Conservation (phyloP, 192 early-diverging fungal genomes). For the Thamnidium elegans region DNA sequence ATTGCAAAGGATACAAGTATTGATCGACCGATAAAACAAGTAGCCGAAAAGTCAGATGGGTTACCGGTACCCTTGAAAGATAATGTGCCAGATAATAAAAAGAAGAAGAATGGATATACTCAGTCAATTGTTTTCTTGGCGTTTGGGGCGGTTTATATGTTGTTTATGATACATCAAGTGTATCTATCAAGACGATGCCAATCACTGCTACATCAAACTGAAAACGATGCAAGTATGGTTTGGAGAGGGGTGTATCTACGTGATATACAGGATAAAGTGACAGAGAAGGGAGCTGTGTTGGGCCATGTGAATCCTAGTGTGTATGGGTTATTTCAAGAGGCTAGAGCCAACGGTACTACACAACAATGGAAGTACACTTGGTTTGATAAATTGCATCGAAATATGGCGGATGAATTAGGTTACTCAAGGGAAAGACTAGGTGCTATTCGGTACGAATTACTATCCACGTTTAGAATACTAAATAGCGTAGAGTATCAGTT, state of each 20-base stretch:
- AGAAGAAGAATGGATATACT: slow-evolving; percentile 9
- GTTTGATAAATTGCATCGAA: slow-evolving; percentile 40
- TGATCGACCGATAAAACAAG: background rate
- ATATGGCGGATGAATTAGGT: slow-evolving; percentile 43
- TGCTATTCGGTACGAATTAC: slow-evolving; percentile 44
- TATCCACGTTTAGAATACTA: slow-evolving; percentile 44
- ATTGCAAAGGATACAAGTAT: slow-evolving; percentile 17
- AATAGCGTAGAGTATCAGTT: slow-evolving; percentile 46
- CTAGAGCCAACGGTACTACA: slow-evolving; percentile 9
- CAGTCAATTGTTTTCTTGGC: background rate
- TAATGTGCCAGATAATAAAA: slow-evolving; percentile 8
- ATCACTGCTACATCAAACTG: background rate
- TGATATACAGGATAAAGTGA: slow-evolving; percentile 44
- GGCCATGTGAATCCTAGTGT: slow-evolving; percentile 8
- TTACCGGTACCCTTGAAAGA: background rate
- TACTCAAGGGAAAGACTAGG: slow-evolving; percentile 48
- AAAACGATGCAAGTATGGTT: slow-evolving; percentile 22
- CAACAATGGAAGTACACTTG: slow-evolving; percentile 31
- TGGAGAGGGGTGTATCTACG: slow-evolving; percentile 45
- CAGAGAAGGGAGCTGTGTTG: slow-evolving; percentile 2
- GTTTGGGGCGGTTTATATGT: background rate
- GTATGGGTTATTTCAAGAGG: slow-evolving; percentile 33
- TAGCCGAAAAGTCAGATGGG: background rate
- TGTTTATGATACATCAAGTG: slow-evolving; percentile 7
- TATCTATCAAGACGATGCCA: slow-evolving; percentile 16